phyloP scores from a whole-genome alignment of 495 filamentous ascomycete species.

The Neurospora sp. region DNA sequence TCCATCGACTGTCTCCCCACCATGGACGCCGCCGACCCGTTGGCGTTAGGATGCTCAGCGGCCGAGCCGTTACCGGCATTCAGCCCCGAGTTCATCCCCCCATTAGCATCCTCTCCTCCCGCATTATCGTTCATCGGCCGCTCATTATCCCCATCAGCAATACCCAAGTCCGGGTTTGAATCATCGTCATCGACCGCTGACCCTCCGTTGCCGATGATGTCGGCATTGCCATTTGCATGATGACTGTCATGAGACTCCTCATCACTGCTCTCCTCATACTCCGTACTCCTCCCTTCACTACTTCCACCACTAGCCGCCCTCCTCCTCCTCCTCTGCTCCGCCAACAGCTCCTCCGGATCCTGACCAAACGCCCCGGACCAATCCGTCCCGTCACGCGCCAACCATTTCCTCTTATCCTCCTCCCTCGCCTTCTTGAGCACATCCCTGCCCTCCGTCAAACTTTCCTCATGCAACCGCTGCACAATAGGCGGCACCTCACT shows the following conservation, averaged over 20 bases:
- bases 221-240: neutral
- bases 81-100: slow-evolving; percentile 1
- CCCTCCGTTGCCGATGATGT: neutral
- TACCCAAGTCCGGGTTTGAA: slow-evolving; percentile 31
- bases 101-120: neutral
- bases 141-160: slow-evolving; percentile 28
- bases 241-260: slow-evolving; percentile 13
- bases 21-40: neutral
- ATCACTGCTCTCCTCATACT: slow-evolving; percentile 27
- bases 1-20: slow-evolving; percentile 10
- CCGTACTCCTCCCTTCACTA: slow-evolving; percentile 29
- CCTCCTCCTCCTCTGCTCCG: slow-evolving; percentile 5
- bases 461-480: slow-evolving; percentile 66
- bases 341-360: slow-evolving; percentile 40
- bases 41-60: neutral
- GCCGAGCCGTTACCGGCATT: neutral
- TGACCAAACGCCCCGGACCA: slow-evolving; percentile 79
- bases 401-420: slow-evolving; percentile 65
- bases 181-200: slow-evolving; percentile 10
- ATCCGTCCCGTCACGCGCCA: slow-evolving; percentile 62
- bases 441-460: slow-evolving; percentile 65
- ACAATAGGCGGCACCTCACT: slow-evolving; percentile 57
- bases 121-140: neutral
- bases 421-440: slow-evolving; percentile 60
- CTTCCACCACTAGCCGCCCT: slow-evolving; percentile 21